Base-by-base conservation (phyloP, 768 basidiomycete genomes). In the Fibroporia radiculosa region DNA sequence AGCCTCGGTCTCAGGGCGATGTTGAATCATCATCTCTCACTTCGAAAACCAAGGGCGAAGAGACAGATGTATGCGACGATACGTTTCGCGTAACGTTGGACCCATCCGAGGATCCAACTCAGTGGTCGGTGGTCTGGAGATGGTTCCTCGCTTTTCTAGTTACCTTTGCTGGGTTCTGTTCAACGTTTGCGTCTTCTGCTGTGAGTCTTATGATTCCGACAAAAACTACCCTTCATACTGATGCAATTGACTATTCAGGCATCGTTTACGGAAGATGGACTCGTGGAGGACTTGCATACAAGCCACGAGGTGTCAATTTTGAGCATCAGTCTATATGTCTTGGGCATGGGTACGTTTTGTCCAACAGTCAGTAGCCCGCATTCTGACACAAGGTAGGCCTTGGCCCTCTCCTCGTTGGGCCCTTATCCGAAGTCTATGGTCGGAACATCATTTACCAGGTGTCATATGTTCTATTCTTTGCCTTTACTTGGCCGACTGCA, bases 401-500 rank as follows among this genome's bases (percentile, higher is more conserved):
- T 13, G 60, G 60, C 1, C 60, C 60, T 19, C 45, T 61, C 7
- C 44, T 61, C n/a, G 51, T 60, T 58, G 68, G 65, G 6, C 68
- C 69, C 1, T 65, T 63, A 20, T 77, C 64, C 42, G 70, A 72
- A 52, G 52, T 84, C 14, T 76, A 79, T 54, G 85, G 88, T 2
- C 68, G 56, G 11, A 79, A 76, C 44, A 58, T 70, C 33, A 72
- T 88, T 10, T 87, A 90, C 57, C 66, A 70, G 11, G 52, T 70
- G 2, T 81, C 83, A 0, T 88, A 82, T 49, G 49, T 65, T 1
- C 50, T 77, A 3, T 80, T 85, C 59, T 77, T 84, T 53, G 55
- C 75, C 1, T 72, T 83, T 44, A 77, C 79, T 16, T 82, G 81
- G 55, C 82, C 84, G 0, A 78, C 85, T 5, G 82, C 84, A 1